These are phyloP conservation scores for Trichoderma cornu-damae DNA, from an alignment of 2,329 filamentous ascomycete genomes.

Conservation along the genomic window DNA sequence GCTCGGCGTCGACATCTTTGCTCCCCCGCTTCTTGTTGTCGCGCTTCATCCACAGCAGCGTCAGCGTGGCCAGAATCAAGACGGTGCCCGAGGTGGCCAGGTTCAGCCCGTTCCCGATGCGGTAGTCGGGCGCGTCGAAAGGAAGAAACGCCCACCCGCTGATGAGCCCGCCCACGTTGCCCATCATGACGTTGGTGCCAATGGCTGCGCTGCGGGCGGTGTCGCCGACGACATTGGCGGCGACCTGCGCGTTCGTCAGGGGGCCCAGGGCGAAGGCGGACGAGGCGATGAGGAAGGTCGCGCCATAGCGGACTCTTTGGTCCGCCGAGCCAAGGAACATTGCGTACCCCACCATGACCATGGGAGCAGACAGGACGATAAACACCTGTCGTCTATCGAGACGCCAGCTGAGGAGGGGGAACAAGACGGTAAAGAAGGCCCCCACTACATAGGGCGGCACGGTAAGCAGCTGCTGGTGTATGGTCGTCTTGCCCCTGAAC, in stretches of 20 bases:
- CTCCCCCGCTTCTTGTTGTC: conserved; percentile 48
- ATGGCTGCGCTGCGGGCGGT: conserved; percentile 63
- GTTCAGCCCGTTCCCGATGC: conserved; percentile 67
- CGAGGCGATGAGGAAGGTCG: conserved; percentile 62
- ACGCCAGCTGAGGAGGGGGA: conserved; percentile 58
- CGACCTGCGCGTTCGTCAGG: conserved; percentile 61
- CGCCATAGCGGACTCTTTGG: conserved; percentile 57
- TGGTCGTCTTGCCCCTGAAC: conserved; percentile 50
- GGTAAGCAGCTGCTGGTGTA: conserved; percentile 63
- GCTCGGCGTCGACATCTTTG: conserved; percentile 36
- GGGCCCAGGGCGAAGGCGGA: conserved; percentile 61
- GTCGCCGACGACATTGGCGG: conserved; percentile 67
- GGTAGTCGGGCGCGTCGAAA: conserved; percentile 61
- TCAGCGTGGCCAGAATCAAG: conserved; percentile 43
- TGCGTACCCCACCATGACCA: conserved; percentile 65
- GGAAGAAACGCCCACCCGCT: conserved; percentile 60
- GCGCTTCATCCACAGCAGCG: conserved; percentile 56
- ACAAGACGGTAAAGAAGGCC: conserved; percentile 58
- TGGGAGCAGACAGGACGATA: conserved; percentile 53
- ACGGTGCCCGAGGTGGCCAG: conserved; percentile 51
- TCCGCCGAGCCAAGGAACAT: conserved; percentile 60
- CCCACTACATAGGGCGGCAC: conserved; percentile 67
- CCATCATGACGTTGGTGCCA: conserved; percentile 63
- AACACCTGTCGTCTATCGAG: conserved; percentile 56
- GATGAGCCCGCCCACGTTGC: conserved; percentile 65